These are phyloP conservation scores for Corrigiola litoralis DNA, from an alignment of 179 eudicot genomes.

Conservation along the genomic window DNA sequence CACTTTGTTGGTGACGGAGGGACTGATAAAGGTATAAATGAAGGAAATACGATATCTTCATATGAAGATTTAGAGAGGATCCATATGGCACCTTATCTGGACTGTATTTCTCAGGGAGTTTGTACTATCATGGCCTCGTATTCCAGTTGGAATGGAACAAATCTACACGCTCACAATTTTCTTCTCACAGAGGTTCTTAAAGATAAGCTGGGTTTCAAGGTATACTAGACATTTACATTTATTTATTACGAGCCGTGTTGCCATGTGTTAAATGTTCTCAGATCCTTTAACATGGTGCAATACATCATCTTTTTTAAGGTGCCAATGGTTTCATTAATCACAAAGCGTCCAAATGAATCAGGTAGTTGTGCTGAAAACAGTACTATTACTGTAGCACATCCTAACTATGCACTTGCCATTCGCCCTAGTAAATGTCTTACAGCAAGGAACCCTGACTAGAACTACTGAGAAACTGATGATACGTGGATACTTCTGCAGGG, in stretches of 20 bases:
- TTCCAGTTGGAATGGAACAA: constrained; percentile 71
- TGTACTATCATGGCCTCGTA: constrained; percentile 84
- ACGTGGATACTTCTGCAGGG: constrained; percentile 46
- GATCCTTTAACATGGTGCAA: not conserved
- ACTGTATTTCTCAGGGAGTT: constrained; percentile 75
- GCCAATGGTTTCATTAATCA: too few species aligned
- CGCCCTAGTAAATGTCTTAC: not conserved
- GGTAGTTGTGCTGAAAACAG: not conserved
- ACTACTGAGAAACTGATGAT: not conserved
- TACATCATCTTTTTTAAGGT: not conserved
- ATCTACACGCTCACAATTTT: constrained; percentile 48
- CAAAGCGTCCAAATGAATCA: not conserved
- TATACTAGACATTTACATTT: constrained; percentile 13
- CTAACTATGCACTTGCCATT: not conserved
- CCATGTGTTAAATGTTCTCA: not conserved
- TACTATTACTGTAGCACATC: not conserved
- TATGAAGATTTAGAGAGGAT: constrained; percentile 68
- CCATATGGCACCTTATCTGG: constrained; percentile 76
- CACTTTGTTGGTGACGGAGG: constrained; percentile 94
- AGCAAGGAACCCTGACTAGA: not conserved
- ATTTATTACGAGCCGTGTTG: not conserved
- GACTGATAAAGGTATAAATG: constrained; percentile 67
- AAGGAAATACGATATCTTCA: constrained; percentile 64
- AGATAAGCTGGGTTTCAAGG: constrained; percentile 76
- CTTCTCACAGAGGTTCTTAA: constrained; percentile 74